Base-by-base conservation (phyloP, 495 filamentous ascomycete species). In the Jackrogersella multiformis region DNA sequence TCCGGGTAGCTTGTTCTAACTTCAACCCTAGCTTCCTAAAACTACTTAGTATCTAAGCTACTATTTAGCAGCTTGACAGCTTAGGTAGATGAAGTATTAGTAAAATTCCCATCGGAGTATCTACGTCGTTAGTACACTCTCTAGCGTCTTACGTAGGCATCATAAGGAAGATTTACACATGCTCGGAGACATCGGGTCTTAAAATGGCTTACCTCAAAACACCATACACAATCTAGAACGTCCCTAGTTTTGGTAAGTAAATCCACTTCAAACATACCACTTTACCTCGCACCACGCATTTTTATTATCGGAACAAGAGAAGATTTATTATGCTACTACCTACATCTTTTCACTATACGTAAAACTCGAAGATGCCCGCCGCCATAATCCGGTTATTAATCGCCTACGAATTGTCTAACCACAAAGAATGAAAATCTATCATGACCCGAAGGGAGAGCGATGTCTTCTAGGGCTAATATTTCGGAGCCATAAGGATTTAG, bases 121-220 rank as follows among this genome's bases (percentile, higher is more conserved):
- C 60, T 36, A 32, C 6, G 23, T 38, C 4, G 1, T 35, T 16
- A 18, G 24, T 21, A 16, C 12, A 10, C 10, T 18, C n/a, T 23
- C 35, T 4, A 4, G n/a, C 16, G 12, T 51, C 51, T 23, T 61
- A n/a, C n/a, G n/a, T n/a, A n/a, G n/a, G n/a, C n/a, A 49, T 67
- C 16, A 49, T 23, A 26, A 34, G 34, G 23, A 18, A 9, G 30
- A 8, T 56, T 56, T 35, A 34, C 23, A 45, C 24, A 66, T 56
- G 1, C 5, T 36, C n/a, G 32, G 20, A 21, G 20, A 4, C 24
- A 9, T 30, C 30, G 34, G 6, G n/a, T n/a, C n/a, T n/a, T n/a
- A n/a, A n/a, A n/a, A n/a, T n/a, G n/a, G n/a, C n/a, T n/a, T n/a
- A n/a, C n/a, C n/a, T n/a, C n/a, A n/a, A n/a, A n/a, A n/a, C n/a